Percentiles rank a stretch among this genome's conserved stretches.
These are phyloP conservation scores for Brasenia schreberi DNA, from an alignment of 164 flowering plant genomes.

Conservation along the genomic window DNA sequence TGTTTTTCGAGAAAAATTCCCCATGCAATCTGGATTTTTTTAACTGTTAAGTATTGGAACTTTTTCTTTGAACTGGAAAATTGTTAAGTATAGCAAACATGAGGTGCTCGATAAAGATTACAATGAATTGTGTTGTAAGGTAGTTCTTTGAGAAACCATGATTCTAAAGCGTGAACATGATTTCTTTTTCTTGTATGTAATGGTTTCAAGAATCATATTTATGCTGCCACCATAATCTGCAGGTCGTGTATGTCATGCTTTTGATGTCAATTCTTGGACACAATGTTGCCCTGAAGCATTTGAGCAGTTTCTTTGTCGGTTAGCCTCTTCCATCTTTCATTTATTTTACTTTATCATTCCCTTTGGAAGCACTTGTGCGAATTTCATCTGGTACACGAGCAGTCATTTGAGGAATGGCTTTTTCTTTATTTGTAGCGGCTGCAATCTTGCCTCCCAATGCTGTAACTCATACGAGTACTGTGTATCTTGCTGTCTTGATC, in stretches of 20 bases:
- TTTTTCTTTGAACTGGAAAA: too few species aligned
- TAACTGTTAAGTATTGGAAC: not conserved
- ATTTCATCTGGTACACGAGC: not conserved
- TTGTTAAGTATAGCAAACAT: too few species aligned
- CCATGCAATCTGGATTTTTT: too few species aligned
- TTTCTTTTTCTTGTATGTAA: not conserved
- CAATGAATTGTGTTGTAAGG: too few species aligned
- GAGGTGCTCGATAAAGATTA: too few species aligned
- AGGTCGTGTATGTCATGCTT: constrained; percentile 82
- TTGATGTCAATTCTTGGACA: constrained; percentile 53
- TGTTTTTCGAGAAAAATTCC: too few species aligned
- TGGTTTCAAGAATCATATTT: not conserved
- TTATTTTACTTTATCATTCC: not conserved
- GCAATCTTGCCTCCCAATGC: constrained; percentile 75
- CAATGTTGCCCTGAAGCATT: constrained; percentile 70
- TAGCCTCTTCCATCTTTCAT: constrained; percentile 25
- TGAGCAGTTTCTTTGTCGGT: constrained; percentile 80
- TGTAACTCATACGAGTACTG: constrained; percentile 89
- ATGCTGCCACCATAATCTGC: constrained; percentile 4
- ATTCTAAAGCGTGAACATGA: too few species aligned
- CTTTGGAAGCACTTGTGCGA: not conserved
- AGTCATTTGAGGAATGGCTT: not conserved
- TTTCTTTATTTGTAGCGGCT: constrained; percentile 45
- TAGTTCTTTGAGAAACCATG: too few species aligned
- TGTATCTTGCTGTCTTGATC: constrained; percentile 90